Evolutionary conservation across 192 early-diverging fungal species (phyloP), one percentile per base, ranked within the genome.

Genomic region (Backusella psychrophila): DNA sequence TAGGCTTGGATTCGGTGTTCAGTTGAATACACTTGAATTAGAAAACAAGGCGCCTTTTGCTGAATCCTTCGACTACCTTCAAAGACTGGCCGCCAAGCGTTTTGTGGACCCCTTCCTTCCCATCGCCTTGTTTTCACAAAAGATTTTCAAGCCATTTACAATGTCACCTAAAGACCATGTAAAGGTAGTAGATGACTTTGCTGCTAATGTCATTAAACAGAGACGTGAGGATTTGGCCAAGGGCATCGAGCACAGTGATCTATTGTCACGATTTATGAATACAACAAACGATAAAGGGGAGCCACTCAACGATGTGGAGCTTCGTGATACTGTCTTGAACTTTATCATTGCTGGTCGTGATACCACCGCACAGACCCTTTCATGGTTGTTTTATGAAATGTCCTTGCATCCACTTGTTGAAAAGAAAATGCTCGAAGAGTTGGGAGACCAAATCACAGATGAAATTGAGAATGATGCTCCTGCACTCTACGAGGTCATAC

Each of bases 301-400:
- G 0, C 31, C 34, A 1, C 31, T 82, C 3, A 76, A 7, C 19
- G 66, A 78, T 59, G 73, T 66, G 11, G 77, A 82, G 68, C 74
- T 82, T 29, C 69, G 81, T 7, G 81, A 82, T 66, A 68, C 68
- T 44, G 46, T 82, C 14, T 38, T 82, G 42, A 82, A 82, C 29
- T 78, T 82, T 21, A 73, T 82, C 34, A 82, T 82, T 68, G 81
- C 81, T 42, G 78, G 78, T 14, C 53, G 81, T 21, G 86, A 88
- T 53, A 88, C 87, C 2, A 88, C 85, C 9, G 83, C 87, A 11
- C 83, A 82, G 26, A 75, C 87, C 9, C 73, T 88, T 14, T 86
- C 85, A 0, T 88, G 87, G 85, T 44, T 71, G 1, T 86, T 88
- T 70, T 86, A 84, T 53, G 70, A 75, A 8, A 52, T 88, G 0